phyloP scores from a whole-genome alignment of 2,329 filamentous ascomycete species.

The Neophaeococcomyces mojaviensis region DNA sequence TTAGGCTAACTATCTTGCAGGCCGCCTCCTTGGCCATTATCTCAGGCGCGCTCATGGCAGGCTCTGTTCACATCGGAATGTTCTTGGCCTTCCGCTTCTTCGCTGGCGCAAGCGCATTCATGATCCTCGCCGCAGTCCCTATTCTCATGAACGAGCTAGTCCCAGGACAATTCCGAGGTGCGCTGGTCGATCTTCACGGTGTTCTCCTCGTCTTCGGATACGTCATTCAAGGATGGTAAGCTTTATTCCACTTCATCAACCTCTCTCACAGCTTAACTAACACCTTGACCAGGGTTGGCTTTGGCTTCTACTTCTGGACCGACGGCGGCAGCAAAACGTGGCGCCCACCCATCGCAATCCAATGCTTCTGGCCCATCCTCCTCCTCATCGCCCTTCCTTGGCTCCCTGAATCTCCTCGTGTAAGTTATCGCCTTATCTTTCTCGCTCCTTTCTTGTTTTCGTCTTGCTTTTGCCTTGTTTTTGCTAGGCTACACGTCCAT shows the following conservation, averaged over 20 bases:
- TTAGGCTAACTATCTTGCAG: background rate
- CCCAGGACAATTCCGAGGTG: conserved; percentile 16
- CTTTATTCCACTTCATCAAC: too few species aligned
- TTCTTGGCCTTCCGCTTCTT: conserved; percentile 20
- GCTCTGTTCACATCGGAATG: conserved; percentile 14
- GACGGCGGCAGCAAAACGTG: conserved; percentile 20
- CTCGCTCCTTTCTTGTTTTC: too few species aligned
- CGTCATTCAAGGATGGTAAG: conserved; percentile 13
- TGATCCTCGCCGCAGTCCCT: conserved; percentile 19
- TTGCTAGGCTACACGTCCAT: too few species aligned
- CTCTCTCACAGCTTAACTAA: background rate
- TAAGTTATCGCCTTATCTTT: too few species aligned
- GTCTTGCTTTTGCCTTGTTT: too few species aligned
- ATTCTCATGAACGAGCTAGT: conserved; percentile 21
- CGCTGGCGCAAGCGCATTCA: conserved; percentile 17
- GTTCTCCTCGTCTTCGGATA: conserved; percentile 17
- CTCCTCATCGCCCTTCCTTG: conserved; percentile 15
- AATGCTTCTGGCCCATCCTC: conserved; percentile 15
- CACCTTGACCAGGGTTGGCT: conserved; percentile 14
- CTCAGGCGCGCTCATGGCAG: conserved; percentile 15
- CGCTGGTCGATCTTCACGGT: conserved; percentile 17
- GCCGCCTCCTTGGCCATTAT: conserved; percentile 13
- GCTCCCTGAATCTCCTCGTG: conserved; percentile 17
- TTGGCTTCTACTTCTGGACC: conserved; percentile 20
- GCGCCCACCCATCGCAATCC: conserved; percentile 14